These are phyloP conservation scores for Urtica urens DNA, from an alignment of 306 rosid species.

Conservation along the genomic window DNA sequence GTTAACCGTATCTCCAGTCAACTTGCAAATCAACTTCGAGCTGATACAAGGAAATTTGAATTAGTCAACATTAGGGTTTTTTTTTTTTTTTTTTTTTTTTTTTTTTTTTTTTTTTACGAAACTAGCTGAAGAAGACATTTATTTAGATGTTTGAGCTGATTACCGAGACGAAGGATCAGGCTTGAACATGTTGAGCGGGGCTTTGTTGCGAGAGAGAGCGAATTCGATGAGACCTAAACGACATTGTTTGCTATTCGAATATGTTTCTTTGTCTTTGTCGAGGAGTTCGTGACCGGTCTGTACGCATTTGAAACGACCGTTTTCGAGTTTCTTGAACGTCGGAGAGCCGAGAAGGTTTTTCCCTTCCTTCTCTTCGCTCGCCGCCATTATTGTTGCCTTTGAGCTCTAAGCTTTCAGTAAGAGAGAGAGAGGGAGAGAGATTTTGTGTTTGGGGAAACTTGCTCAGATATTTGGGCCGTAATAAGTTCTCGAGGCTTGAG, in stretches of 20 bases:
- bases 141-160: neutral
- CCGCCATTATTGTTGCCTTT: slow-evolving; percentile 25
- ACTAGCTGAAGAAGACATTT: neutral
- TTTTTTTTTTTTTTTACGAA: too few species aligned
- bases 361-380: slow-evolving; percentile 53
- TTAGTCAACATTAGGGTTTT: neutral
- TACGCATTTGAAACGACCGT: slow-evolving; percentile 69
- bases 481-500: neutral
- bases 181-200: slow-evolving; percentile 77
- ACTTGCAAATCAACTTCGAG: slow-evolving; percentile 72
- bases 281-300: slow-evolving; percentile 78
- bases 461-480: too few species aligned
- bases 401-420: neutral
- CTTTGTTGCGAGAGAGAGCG: slow-evolving; percentile 41
- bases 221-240: slow-evolving; percentile 79
- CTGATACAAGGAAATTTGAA: slow-evolving; percentile 23
- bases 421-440: neutral
- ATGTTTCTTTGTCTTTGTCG: slow-evolving; percentile 47
- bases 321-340: slow-evolving; percentile 49
- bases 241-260: slow-evolving; percentile 71
- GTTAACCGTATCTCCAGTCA: slow-evolving; percentile 72
- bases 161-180: slow-evolving; percentile 79
- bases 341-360: slow-evolving; percentile 55
- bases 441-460: neutral
- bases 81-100: neutral